phyloP scores from a whole-genome alignment of 202 grass and related monocot species.

The Schoenoplectus tabernaemontani region DNA sequence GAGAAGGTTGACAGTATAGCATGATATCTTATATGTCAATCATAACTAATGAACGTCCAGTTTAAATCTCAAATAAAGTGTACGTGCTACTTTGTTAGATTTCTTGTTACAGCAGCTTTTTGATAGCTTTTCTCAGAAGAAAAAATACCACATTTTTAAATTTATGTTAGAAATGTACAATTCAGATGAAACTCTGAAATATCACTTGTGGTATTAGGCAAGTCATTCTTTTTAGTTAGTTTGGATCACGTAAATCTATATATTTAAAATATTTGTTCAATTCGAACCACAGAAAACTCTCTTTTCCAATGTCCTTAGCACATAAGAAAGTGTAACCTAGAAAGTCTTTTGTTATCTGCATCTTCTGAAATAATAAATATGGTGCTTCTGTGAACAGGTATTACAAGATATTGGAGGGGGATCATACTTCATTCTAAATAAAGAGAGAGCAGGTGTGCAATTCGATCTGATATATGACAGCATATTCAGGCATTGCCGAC shows the following conservation, averaged over 20 bases:
- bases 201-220: background rate
- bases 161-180: no score
- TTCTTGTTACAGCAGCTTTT: background rate
- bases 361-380: background rate
- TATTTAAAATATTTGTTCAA: background rate
- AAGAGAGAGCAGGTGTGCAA: constrained; percentile 34
- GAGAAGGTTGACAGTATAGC: background rate
- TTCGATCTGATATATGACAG: constrained; percentile 39
- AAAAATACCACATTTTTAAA: no score
- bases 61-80: background rate
- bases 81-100: background rate
- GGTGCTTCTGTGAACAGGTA: constrained; percentile 25
- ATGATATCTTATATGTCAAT: no score
- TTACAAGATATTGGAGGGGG: constrained; percentile 37
- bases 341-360: background rate
- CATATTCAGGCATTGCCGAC: constrained; percentile 34
- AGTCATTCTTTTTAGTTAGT: background rate
- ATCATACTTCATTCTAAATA: constrained; percentile 38
- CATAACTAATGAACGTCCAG: background rate
- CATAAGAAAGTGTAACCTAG: background rate
- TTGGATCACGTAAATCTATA: background rate
- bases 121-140: no score
- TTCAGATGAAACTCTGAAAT: no score
- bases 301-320: background rate
- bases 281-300: background rate